Conservation (phyloP, 306 rosid species). For the Ormosia semicastrata region DNA sequence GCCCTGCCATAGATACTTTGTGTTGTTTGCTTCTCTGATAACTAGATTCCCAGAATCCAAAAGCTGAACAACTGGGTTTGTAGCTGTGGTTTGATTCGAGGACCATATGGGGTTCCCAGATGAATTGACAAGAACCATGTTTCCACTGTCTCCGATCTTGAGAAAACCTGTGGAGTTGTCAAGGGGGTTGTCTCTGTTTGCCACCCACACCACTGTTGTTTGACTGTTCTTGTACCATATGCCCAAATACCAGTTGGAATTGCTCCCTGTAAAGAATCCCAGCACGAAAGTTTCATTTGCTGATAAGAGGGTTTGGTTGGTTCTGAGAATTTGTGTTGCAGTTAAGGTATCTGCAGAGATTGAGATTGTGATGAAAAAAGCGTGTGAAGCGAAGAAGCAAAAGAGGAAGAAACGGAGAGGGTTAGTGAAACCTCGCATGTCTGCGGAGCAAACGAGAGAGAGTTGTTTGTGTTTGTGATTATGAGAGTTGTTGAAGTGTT, state of each 20-base stretch:
- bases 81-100: conserved; percentile 30
- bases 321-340: conserved; percentile 36
- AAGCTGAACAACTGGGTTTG: conserved; percentile 46
- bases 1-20: conserved; percentile 61
- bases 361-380: conserved; percentile 23
- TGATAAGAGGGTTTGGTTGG: conserved; percentile 54
- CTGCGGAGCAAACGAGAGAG: conserved; percentile 14
- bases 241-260: conserved; percentile 54
- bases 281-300: conserved; percentile 41
- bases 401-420: conserved; percentile 19
- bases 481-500: neutral
- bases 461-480: neutral
- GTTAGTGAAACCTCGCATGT: conserved; percentile 37
- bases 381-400: conserved; percentile 11
- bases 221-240: conserved; percentile 56
- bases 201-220: conserved; percentile 62
- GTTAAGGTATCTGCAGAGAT: conserved; percentile 45
- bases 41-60: conserved; percentile 64
- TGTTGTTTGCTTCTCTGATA: conserved; percentile 37
- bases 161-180: conserved; percentile 35
- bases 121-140: conserved; percentile 36
- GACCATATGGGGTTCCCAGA: conserved; percentile 42
- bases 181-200: conserved; percentile 72
- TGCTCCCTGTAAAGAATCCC: conserved; percentile 40
- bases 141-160: conserved; percentile 39